Conservation (phyloP, 208 protist genomes). For the Blastocrithidia nonstop region DNA sequence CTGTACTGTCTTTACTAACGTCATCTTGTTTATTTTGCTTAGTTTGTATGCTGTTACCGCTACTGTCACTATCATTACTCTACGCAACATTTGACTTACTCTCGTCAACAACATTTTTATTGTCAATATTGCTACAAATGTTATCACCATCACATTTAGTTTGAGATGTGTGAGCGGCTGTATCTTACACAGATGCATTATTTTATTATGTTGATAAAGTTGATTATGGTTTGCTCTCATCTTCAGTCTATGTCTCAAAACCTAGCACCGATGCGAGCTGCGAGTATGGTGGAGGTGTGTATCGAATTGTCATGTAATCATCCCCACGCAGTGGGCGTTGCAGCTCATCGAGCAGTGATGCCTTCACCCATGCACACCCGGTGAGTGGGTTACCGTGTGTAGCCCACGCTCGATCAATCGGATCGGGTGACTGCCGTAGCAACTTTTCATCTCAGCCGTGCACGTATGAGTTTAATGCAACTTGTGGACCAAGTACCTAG, state of each 20-base stretch:
- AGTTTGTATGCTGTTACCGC: no score
- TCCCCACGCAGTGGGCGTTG: slow-evolving; percentile 67
- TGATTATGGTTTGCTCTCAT: slow-evolving; percentile 2
- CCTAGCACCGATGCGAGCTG: slow-evolving; percentile 39
- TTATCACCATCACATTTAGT: no score
- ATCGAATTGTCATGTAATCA: slow-evolving; percentile 72
- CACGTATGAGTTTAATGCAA: slow-evolving; percentile 62
- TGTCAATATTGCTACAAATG: no score
- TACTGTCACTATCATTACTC: no score
- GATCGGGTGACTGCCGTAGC: slow-evolving; percentile 75
- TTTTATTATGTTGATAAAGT: slow-evolving; percentile 4
- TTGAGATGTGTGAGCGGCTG: no score
- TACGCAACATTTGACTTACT: no score
- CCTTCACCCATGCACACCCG: slow-evolving; percentile 75
- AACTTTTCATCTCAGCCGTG: slow-evolving; percentile 59
- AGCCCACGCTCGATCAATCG: slow-evolving; percentile 79
- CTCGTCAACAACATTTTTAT: no score
- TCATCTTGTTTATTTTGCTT: no score
- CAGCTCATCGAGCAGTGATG: slow-evolving; percentile 65
- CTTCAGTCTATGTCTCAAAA: slow-evolving; percentile 9
- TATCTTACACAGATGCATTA: no score
- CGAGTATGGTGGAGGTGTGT: slow-evolving; percentile 75
- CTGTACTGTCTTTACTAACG: no score
- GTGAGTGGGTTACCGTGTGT: slow-evolving; percentile 62
- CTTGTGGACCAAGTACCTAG: slow-evolving; percentile 62